Evolutionary conservation across 148 eudicot genomes (phyloP).

Genomic region (Cornus controversa): DNA sequence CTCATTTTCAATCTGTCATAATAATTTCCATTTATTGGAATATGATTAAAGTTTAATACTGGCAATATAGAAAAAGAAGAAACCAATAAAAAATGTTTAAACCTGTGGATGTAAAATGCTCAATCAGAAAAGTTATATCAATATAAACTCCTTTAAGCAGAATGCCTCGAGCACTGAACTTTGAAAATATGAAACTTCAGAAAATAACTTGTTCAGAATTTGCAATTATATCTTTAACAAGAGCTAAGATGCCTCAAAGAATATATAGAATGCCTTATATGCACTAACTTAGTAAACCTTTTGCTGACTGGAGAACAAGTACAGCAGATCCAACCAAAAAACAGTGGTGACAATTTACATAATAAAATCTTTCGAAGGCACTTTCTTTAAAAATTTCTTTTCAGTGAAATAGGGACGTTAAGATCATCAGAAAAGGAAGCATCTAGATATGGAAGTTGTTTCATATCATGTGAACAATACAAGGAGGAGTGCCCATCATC

Average conservation of each 20-base stretch:
- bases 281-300: background rate
- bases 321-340: background rate
- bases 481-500: conserved; percentile 1
- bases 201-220: background rate
- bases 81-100: background rate
- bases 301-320: conserved; percentile 1
- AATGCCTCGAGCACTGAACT: background rate
- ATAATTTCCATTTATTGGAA: conserved; percentile 17
- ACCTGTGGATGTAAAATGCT: background rate
- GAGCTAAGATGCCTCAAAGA: background rate
- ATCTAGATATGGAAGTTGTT: background rate
- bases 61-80: background rate
- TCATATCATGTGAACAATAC: background rate
- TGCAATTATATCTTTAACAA: background rate
- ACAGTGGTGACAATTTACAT: background rate
- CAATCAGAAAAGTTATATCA: background rate
- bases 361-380: background rate
- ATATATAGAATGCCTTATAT: background rate
- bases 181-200: background rate
- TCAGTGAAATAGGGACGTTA: background rate
- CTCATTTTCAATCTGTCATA: conserved; percentile 89
- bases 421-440: conserved; percentile 7
- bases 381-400: background rate
- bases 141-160: background rate
- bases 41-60: background rate